A percentile compares a stretch with the other conserved stretches of the same genome.
Evolutionary conservation across 2,329 filamentous ascomycete species (phyloP).

Genomic region (Verruconis gallopava): DNA sequence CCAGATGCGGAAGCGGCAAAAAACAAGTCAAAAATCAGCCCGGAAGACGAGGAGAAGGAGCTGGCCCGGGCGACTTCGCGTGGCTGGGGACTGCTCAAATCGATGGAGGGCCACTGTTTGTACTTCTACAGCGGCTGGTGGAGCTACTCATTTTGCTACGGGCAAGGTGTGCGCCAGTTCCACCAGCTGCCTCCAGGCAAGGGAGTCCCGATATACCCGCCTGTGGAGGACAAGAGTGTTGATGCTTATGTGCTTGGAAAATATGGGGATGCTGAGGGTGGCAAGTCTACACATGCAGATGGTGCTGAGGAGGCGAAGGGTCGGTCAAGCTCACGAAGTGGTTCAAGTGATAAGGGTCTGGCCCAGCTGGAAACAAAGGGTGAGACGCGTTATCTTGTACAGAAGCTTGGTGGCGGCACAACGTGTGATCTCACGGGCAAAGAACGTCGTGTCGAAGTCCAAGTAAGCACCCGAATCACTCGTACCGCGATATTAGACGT

Average conservation of each 20-base stretch:
- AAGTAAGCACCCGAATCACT: slow-evolving; percentile 27
- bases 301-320: slow-evolving; percentile 9
- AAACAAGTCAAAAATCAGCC: slow-evolving; percentile 16
- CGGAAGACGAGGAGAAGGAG: slow-evolving; percentile 65
- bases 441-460: slow-evolving; percentile 72
- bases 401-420: slow-evolving; percentile 67
- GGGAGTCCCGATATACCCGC: slow-evolving; percentile 54
- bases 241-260: slow-evolving; percentile 66
- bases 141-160: slow-evolving; percentile 93
- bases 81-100: slow-evolving; percentile 67
- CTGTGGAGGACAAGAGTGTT: slow-evolving; percentile 62
- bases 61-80: slow-evolving; percentile 61
- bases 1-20: slow-evolving; percentile 39
- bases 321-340: slow-evolving; percentile 15
- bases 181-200: slow-evolving; percentile 64
- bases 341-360: slow-evolving; percentile 18
- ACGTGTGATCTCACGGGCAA: slow-evolving; percentile 75
- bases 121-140: slow-evolving; percentile 85
- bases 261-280: slow-evolving; percentile 29
- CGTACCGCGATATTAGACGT: neutral
- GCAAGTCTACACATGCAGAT: slow-evolving; percentile 18
- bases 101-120: slow-evolving; percentile 67
- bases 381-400: slow-evolving; percentile 74
- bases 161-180: slow-evolving; percentile 76
- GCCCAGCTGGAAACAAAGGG: slow-evolving; percentile 69